Percentiles rank a stretch among this genome's conserved stretches.
Evolutionary conservation across 176 grass and related monocot genomes (phyloP).

Genomic region (Oryza rufipogon): DNA sequence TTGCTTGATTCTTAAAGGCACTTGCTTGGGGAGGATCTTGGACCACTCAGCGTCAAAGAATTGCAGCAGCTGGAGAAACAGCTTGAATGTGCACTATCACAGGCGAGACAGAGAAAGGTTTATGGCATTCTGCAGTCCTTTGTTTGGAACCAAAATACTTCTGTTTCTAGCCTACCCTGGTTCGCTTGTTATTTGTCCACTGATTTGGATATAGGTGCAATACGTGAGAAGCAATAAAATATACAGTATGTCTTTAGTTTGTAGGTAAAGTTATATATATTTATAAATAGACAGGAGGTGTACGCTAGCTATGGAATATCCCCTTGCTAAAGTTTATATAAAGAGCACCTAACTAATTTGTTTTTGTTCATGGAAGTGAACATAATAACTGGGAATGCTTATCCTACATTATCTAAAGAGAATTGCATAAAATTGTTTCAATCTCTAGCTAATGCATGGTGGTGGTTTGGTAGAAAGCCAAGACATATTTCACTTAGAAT

Average conservation of each 20-base stretch:
- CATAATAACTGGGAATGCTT: not conserved
- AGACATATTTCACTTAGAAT: not conserved
- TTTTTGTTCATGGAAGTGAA: not conserved
- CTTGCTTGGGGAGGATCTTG: slow-evolving; percentile 95
- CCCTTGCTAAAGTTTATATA: not conserved
- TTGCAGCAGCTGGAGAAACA: slow-evolving; percentile 92
- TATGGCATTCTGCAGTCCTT: not conserved
- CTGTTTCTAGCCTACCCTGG: not conserved
- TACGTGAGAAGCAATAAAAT: too few species aligned
- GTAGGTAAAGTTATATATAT: not conserved
- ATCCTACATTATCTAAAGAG: not conserved
- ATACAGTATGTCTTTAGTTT: not conserved
- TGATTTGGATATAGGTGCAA: too few species aligned
- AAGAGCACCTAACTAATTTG: not conserved
- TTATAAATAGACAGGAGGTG: not conserved
- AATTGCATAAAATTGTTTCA: not conserved
- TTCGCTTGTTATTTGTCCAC: not conserved
- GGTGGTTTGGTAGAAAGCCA: not conserved
- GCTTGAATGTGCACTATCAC: slow-evolving; percentile 85
- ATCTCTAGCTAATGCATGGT: not conserved
- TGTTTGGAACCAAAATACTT: not conserved
- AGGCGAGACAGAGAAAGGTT: slow-evolving; percentile 86
- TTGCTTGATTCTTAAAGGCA: slow-evolving; percentile 56
- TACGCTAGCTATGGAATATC: not conserved
- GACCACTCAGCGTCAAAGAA: slow-evolving; percentile 91